Evolutionary conservation across 140 eudicot species (phyloP).

Genomic region (Erigeron philadelphicus): DNA sequence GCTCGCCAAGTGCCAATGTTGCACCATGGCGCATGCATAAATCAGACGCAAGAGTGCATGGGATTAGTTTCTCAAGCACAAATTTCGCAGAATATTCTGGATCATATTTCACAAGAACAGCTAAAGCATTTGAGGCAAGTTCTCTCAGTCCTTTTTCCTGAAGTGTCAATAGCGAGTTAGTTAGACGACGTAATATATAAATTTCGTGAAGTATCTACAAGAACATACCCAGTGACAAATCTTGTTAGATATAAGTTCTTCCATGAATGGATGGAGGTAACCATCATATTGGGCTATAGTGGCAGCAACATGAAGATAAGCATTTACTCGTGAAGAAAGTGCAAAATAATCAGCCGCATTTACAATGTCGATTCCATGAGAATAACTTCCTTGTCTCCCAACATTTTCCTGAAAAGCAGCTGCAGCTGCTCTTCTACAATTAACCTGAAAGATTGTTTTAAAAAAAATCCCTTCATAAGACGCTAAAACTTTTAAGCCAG

Average conservation of each 20-base stretch:
- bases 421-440: conserved; percentile 99
- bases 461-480: not conserved
- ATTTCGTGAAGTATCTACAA: not conserved
- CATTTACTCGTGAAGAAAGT: conserved; percentile 78
- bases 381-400: conserved; percentile 93
- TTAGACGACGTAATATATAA: not conserved
- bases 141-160: conserved; percentile 95
- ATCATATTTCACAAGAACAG: conserved; percentile 70
- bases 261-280: conserved; percentile 88
- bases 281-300: conserved; percentile 79
- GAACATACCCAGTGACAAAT: conserved; percentile 94
- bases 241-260: conserved; percentile 73
- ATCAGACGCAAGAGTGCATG: conserved; percentile 85
- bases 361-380: conserved; percentile 94
- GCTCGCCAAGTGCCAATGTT: conserved; percentile 82
- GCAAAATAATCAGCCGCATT: conserved; percentile 98
- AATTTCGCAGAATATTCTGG: conserved; percentile 72
- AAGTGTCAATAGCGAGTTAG: conserved; percentile 23
- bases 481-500: conserved; percentile 3
- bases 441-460: conserved; percentile 48
- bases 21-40: conserved; percentile 99
- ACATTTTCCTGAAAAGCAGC: conserved; percentile 99
- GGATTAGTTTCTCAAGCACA: conserved; percentile 71
- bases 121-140: conserved; percentile 86
- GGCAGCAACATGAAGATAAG: conserved; percentile 87